Conservation (phyloP, 2,329 filamentous ascomycete genomes). For the Sporothrix euskadiensis region DNA sequence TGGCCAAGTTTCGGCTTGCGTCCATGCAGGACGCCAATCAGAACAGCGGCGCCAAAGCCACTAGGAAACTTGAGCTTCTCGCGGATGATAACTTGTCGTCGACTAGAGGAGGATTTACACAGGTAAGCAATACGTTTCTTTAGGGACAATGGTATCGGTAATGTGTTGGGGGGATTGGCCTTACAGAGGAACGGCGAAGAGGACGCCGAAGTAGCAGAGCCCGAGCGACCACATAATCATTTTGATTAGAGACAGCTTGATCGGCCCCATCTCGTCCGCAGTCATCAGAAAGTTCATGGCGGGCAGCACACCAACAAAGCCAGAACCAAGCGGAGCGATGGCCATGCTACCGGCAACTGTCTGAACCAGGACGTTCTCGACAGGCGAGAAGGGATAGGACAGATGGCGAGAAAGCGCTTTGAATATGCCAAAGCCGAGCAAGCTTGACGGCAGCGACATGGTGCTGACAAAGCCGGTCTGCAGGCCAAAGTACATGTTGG, state of each 20-base stretch:
- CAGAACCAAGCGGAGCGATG: constrained; percentile 93
- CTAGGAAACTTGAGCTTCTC: constrained; percentile 94
- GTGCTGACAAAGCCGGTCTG: constrained; percentile 57
- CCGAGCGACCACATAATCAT: constrained; percentile 89
- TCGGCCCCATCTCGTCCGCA: constrained; percentile 73
- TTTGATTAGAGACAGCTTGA: constrained; percentile 71
- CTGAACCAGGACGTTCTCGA: constrained; percentile 96
- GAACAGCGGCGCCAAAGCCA: constrained; percentile 89
- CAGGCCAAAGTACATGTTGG: constrained; percentile 98
- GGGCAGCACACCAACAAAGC: constrained; percentile 93
- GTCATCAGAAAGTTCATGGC: constrained; percentile 84
- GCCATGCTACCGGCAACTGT: constrained; percentile 94
- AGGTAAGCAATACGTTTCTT: not conserved
- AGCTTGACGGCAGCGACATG: constrained; percentile 94
- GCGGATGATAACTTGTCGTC: constrained; percentile 86
- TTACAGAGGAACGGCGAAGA: constrained; percentile 86
- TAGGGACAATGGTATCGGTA: not conserved
- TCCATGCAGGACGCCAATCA: constrained; percentile 88
- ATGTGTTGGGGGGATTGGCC: not conserved
- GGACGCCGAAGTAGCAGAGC: constrained; percentile 92
- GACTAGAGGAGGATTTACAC: constrained; percentile 41
- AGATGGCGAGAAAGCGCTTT: constrained; percentile 72
- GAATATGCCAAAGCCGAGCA: constrained; percentile 95
- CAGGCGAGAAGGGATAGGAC: constrained; percentile 80
- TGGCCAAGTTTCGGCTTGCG: constrained; percentile 19